These are phyloP conservation scores for Cladochytrium tenue DNA, from an alignment of 371 early-diverging fungal genomes.

Conservation along the genomic window DNA sequence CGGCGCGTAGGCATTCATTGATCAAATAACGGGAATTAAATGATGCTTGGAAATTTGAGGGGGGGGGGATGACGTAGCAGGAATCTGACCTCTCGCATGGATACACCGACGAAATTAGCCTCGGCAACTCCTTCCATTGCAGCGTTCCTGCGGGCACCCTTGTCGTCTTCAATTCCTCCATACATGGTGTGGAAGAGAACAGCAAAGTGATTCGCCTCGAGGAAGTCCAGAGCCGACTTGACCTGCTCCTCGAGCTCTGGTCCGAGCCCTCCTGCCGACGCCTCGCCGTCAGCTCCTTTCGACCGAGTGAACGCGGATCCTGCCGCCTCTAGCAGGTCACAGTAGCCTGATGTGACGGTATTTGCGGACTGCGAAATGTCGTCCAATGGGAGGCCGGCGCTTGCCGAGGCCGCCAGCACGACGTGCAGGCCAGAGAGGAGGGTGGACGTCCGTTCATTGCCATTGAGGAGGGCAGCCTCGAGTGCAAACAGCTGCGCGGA, in stretches of 20 bases:
- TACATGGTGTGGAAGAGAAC: neutral
- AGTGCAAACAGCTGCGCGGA: constrained; percentile 19
- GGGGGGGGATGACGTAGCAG: neutral
- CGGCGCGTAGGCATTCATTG: neutral
- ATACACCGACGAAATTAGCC: neutral
- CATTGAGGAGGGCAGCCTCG: constrained; percentile 14
- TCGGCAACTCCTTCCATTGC: neutral
- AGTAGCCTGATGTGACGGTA: constrained; percentile 2
- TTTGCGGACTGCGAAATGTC: constrained; percentile 5
- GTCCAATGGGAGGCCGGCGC: constrained; percentile 1
- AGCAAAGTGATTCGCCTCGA: neutral
- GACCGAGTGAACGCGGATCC: neutral
- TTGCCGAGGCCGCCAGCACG: neutral
- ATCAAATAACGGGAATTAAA: too few relatives aligned
- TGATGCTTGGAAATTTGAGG: neutral
- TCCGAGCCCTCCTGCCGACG: neutral
- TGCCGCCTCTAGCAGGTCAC: neutral
- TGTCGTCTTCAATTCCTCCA: too few relatives aligned
- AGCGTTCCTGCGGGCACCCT: neutral
- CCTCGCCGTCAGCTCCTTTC: neutral
- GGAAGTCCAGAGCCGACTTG: neutral
- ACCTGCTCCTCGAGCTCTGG: neutral
- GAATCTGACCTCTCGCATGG: neutral
- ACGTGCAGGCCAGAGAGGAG: neutral
- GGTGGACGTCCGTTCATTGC: too few relatives aligned